These are phyloP conservation scores for Annulohypoxylon nitens DNA, from an alignment of 495 filamentous ascomycete genomes.

Conservation along the genomic window DNA sequence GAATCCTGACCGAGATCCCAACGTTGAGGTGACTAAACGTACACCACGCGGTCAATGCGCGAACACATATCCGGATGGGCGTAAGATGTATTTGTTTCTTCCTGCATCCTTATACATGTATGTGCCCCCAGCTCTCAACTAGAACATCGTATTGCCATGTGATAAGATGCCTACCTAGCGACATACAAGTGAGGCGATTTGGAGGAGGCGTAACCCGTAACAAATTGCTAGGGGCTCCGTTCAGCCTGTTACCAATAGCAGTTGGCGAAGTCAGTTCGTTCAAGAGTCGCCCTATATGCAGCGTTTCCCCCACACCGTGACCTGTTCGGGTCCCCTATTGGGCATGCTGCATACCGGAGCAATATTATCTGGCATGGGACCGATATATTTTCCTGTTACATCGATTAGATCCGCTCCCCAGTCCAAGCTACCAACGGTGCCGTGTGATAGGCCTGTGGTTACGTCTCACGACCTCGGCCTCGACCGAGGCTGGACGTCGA, in stretches of 20 bases:
- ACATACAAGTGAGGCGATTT: slow-evolving; percentile 10
- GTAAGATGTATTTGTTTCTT: slow-evolving; percentile 15
- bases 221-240: slow-evolving; percentile 11
- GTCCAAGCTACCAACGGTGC: slow-evolving; percentile 4
- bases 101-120: slow-evolving; percentile 2
- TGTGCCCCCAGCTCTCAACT: neutral
- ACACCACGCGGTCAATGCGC: slow-evolving; percentile 1
- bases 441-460: slow-evolving; percentile 7
- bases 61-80: slow-evolving; percentile 13
- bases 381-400: slow-evolving; percentile 15
- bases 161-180: slow-evolving; percentile 21
- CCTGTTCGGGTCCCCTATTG: slow-evolving; percentile 6
- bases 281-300: slow-evolving; percentile 16
- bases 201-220: neutral
- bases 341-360: slow-evolving; percentile 19
- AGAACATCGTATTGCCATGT: slow-evolving; percentile 15
- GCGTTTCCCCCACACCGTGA: slow-evolving; percentile 12
- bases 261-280: neutral
- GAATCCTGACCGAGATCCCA: slow-evolving; percentile 26
- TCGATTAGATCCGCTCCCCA: slow-evolving; percentile 29
- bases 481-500: slow-evolving; percentile 19
- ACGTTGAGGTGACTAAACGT: neutral
- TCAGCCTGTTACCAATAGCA: neutral
- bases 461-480: slow-evolving; percentile 14
- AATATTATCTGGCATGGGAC: slow-evolving; percentile 19